Conservation (phyloP, 345 rosid species). For the Populus tremula region DNA sequence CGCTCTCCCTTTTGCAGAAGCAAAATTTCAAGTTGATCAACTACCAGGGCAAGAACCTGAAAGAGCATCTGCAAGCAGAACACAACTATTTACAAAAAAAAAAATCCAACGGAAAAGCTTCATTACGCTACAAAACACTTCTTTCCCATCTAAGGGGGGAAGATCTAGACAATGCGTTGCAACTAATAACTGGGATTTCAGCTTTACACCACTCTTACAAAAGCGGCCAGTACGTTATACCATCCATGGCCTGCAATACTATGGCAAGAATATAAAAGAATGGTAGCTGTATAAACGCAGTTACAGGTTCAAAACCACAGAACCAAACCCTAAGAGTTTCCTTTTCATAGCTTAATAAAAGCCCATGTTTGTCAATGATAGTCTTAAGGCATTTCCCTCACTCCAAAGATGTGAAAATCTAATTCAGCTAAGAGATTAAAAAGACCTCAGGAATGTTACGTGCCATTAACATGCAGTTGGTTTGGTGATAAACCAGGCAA, state of each 20-base stretch:
- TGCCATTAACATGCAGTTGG: not conserved
- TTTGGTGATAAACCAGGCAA: not conserved
- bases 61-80: not conserved
- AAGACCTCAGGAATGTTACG: not conserved
- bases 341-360: not conserved
- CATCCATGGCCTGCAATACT: not conserved
- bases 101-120: not conserved
- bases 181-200: not conserved
- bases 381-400: no score
- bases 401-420: not conserved
- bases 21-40: slow-evolving; percentile 67
- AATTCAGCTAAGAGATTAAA: not conserved
- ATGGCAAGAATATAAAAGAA: not conserved
- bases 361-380: not conserved
- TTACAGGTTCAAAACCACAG: not conserved
- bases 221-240: not conserved
- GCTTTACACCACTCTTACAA: not conserved
- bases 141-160: not conserved
- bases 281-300: not conserved
- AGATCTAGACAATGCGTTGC: not conserved
- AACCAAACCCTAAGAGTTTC: not conserved
- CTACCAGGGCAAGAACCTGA: slow-evolving; percentile 90
- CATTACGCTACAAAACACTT: not conserved
- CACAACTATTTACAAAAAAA: not conserved
- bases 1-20: not conserved